phyloP scores from a whole-genome alignment of 225 moss, liverwort and hornwort species.

The Sphagnum tenellum region DNA sequence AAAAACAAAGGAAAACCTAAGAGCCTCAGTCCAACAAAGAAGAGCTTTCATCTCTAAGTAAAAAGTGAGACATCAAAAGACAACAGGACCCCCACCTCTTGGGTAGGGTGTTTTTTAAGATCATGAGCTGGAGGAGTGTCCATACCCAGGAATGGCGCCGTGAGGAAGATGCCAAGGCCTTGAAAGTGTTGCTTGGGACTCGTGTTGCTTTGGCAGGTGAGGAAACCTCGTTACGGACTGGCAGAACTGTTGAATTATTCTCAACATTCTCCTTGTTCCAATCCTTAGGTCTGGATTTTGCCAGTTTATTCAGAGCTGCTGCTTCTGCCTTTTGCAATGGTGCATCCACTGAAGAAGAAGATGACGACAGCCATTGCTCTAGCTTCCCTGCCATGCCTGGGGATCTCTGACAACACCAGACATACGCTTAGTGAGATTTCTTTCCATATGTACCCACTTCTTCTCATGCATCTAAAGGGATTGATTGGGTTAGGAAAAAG shows the following conservation, averaged over 20 bases:
- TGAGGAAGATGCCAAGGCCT: slow-evolving; percentile 13
- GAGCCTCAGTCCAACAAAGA: neutral
- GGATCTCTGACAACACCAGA: slow-evolving; percentile 28
- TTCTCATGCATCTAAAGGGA: neutral
- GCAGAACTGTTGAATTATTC: neutral
- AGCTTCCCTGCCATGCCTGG: slow-evolving; percentile 56
- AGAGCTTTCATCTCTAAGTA: neutral
- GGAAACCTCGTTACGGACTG: slow-evolving; percentile 3
- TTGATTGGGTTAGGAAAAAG: neutral
- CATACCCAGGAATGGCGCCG: slow-evolving; percentile 24
- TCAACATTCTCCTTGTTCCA: slow-evolving; percentile 29
- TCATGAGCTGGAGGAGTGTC: neutral
- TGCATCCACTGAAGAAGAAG: slow-evolving; percentile 13
- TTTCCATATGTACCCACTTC: neutral
- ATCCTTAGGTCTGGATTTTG: neutral
- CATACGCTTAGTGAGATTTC: neutral
- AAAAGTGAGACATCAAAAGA: neutral
- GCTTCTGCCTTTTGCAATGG: neutral
- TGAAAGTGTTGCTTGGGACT: slow-evolving; percentile 7
- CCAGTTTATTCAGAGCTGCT: neutral
- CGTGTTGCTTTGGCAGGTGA: slow-evolving; percentile 11
- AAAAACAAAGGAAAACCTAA: neutral
- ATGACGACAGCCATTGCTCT: slow-evolving; percentile 37
- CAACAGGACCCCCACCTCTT: neutral
- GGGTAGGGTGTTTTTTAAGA: neutral